These are phyloP conservation scores for Fusarium paranaense DNA, from an alignment of 2,329 filamentous ascomycete genomes.

Conservation along the genomic window DNA sequence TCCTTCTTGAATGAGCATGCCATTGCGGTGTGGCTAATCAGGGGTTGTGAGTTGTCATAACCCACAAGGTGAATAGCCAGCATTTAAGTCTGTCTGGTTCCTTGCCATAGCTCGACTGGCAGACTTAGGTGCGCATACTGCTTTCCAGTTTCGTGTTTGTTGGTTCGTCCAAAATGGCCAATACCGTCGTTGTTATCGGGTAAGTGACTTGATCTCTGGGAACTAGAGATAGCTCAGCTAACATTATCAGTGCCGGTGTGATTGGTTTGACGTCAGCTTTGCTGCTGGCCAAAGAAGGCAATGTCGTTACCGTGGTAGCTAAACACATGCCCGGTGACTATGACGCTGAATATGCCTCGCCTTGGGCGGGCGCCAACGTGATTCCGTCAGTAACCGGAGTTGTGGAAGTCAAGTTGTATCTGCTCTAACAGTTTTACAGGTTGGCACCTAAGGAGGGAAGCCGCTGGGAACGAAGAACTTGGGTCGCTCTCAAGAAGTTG, in stretches of 20 bases:
- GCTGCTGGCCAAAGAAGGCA: neutral
- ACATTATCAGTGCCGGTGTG: neutral
- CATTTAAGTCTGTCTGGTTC: neutral
- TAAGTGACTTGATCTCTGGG: neutral
- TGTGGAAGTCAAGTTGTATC: neutral
- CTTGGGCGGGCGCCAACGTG: slow-evolving; percentile 87
- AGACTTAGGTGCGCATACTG: neutral
- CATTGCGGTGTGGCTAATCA: neutral
- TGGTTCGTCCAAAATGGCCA: neutral
- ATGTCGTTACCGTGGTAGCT: slow-evolving; percentile 73
- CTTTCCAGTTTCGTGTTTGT: neutral
- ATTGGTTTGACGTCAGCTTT: neutral
- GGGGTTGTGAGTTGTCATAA: neutral
- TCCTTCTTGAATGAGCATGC: neutral
- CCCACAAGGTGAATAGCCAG: neutral
- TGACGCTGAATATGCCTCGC: slow-evolving; percentile 88
- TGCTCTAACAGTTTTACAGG: slow-evolving; percentile 39
- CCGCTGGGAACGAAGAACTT: slow-evolving; percentile 71
- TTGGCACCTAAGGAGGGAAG: slow-evolving; percentile 55
- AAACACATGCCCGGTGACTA: slow-evolving; percentile 95
- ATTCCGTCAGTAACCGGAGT: slow-evolving; percentile 65
- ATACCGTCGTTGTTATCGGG: neutral
- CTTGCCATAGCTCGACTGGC: neutral
- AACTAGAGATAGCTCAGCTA: neutral
- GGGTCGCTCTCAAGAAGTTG: slow-evolving; percentile 69